phyloP scores from a whole-genome alignment of 2,329 filamentous ascomycete genomes.

The Aspergillus intermedius region DNA sequence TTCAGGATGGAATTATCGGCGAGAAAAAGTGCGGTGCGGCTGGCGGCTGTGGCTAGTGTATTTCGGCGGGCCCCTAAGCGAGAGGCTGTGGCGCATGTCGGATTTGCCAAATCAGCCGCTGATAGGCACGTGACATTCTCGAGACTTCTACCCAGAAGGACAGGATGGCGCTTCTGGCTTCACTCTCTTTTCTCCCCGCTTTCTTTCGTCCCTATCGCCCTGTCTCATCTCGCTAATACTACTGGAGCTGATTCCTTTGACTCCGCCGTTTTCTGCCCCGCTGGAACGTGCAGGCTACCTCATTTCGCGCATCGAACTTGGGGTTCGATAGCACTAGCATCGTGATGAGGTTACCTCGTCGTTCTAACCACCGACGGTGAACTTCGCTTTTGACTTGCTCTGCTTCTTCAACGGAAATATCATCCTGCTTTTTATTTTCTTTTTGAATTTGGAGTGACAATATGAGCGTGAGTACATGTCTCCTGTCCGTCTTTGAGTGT shows the following conservation, averaged over 20 bases:
- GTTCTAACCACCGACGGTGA: slow-evolving; percentile 35
- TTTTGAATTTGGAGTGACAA: slow-evolving; percentile 4
- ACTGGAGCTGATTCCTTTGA: not conserved
- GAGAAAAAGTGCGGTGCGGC: slow-evolving; percentile 34
- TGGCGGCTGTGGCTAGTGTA: slow-evolving; percentile 28
- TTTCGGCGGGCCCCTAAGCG: slow-evolving; percentile 28
- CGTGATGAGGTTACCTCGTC: slow-evolving; percentile 36
- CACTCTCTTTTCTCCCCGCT: slow-evolving; percentile 6
- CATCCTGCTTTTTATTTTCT: not conserved
- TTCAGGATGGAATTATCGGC: slow-evolving; percentile 23
- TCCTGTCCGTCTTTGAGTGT: not conserved
- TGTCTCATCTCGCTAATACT: not conserved
- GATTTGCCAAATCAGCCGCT: not conserved
- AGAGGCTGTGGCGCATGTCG: slow-evolving; percentile 23
- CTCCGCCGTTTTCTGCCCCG: not conserved
- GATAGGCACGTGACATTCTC: slow-evolving; percentile 19
- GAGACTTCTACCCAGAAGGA: slow-evolving; percentile 16
- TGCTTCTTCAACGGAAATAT: slow-evolving; percentile 1
- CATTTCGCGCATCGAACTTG: slow-evolving; percentile 2
- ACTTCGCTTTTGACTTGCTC: slow-evolving; percentile 13
- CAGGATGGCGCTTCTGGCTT: slow-evolving; percentile 13
- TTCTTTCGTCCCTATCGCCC: slow-evolving; percentile 2
- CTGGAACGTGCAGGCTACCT: not conserved
- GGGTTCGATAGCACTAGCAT: slow-evolving; percentile 20
- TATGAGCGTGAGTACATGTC: slow-evolving; percentile 33